Conservation (phyloP, 768 basidiomycete species). For the Lactarius psammicola region DNA sequence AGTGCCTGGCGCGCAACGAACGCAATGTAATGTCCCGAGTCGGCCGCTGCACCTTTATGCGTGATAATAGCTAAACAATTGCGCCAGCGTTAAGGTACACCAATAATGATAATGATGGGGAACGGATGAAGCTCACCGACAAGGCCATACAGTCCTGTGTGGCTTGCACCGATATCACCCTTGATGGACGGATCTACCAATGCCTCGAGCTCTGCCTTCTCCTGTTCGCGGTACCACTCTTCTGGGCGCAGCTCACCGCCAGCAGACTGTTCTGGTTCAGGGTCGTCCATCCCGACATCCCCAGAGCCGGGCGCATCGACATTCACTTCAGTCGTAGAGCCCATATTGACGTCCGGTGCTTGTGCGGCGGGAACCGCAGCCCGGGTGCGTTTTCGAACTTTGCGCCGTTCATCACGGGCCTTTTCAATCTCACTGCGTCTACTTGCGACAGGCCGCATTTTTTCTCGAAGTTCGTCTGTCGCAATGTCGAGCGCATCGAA, state of each 20-base stretch:
- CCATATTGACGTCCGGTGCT: constrained; percentile 18
- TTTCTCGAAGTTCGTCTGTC: constrained; percentile 73
- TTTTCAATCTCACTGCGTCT: constrained; percentile 79
- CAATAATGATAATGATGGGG: constrained; percentile 18
- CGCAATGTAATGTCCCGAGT: constrained; percentile 94
- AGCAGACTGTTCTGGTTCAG: constrained; percentile 31
- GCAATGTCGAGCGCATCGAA: constrained; percentile 82
- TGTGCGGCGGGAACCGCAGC: constrained; percentile 34
- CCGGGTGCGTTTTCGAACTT: constrained; percentile 77
- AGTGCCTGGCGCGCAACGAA: constrained; percentile 48
- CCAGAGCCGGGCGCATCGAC: constrained; percentile 27
- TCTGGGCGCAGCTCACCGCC: constrained; percentile 63
- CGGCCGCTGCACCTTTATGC: constrained; percentile 94
- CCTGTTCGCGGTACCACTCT: constrained; percentile 56
- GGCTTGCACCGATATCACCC: constrained; percentile 69
- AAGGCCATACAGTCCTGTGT: constrained; percentile 86
- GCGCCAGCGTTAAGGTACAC: not conserved
- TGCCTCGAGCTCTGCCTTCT: constrained; percentile 60
- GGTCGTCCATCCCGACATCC: constrained; percentile 53
- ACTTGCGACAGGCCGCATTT: constrained; percentile 66
- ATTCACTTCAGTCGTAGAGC: constrained; percentile 19
- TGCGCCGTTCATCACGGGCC: constrained; percentile 78
- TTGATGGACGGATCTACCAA: constrained; percentile 64
- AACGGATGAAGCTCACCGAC: constrained; percentile 56
- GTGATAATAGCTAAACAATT: constrained; percentile 74